Evolutionary conservation across 768 basidiomycete genomes (phyloP).

Genomic region (Lactarius vividus): DNA sequence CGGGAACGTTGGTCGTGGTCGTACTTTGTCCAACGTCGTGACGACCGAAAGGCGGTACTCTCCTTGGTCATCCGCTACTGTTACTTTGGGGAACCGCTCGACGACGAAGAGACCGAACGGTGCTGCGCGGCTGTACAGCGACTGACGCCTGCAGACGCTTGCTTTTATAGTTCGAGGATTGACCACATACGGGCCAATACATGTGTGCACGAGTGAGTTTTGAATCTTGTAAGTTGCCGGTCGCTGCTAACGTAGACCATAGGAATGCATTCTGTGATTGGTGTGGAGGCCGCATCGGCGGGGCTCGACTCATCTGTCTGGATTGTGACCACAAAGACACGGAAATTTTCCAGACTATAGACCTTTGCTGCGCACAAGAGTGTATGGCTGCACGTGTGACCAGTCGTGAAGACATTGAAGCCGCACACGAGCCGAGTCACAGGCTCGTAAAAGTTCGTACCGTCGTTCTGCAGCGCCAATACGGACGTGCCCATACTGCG

Average conservation of each 20-base stretch:
- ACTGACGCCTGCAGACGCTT: conserved; percentile 30
- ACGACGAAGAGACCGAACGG: conserved; percentile 25
- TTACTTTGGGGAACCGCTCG: conserved; percentile 24
- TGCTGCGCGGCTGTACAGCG: conserved; percentile 24
- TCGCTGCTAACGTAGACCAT: neutral
- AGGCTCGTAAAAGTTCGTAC: conserved; percentile 34
- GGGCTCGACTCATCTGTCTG: conserved; percentile 35
- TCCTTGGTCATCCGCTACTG: conserved; percentile 30
- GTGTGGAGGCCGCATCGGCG: conserved; percentile 32
- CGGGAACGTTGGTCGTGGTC: conserved; percentile 33
- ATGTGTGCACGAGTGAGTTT: conserved; percentile 28
- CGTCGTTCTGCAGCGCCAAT: conserved; percentile 5
- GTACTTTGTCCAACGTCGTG: conserved; percentile 35
- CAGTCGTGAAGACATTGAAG: conserved; percentile 24
- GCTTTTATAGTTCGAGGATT: conserved; percentile 30
- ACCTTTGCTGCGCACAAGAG: conserved; percentile 33
- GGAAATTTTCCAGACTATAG: conserved; percentile 28
- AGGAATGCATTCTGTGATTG: conserved; percentile 31
- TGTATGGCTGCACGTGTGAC: conserved; percentile 29
- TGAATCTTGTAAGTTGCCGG: neutral
- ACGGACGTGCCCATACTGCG: neutral
- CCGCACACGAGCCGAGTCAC: conserved; percentile 33
- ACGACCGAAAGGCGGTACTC: conserved; percentile 30
- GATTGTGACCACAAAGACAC: conserved; percentile 30
- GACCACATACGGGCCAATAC: conserved; percentile 26